A percentile compares a stretch with the other conserved stretches of the same genome.
These are phyloP conservation scores for Periconia sp. DNA, from an alignment of 2,329 filamentous ascomycete species.

Conservation along the genomic window DNA sequence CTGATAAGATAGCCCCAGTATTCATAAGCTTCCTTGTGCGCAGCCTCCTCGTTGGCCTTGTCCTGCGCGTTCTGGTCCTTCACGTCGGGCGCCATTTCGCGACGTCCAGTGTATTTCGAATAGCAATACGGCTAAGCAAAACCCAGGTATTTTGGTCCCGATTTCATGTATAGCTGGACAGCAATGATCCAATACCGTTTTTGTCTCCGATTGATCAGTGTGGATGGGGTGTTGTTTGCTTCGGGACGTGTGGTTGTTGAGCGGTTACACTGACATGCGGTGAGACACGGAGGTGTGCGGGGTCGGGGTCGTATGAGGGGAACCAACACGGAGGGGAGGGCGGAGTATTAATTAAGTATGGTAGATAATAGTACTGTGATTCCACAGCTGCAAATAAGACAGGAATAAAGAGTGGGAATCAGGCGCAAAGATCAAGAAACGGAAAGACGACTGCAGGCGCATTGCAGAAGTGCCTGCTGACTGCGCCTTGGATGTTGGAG, in stretches of 20 bases:
- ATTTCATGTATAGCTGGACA: neutral
- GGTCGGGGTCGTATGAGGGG: neutral
- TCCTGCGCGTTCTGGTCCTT: slow-evolving; percentile 21
- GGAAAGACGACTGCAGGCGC: slow-evolving; percentile 3
- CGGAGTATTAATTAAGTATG: too few relatives aligned
- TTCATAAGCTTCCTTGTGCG: slow-evolving; percentile 47
- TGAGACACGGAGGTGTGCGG: slow-evolving; percentile 19
- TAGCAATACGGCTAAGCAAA: neutral
- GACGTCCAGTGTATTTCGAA: neutral
- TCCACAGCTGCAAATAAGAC: neutral
- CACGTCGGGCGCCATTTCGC: slow-evolving; percentile 32
- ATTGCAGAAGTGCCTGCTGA: slow-evolving; percentile 3
- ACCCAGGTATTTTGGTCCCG: neutral
- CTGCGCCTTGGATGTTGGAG: slow-evolving; percentile 4
- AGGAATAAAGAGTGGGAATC: neutral
- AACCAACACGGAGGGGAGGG: neutral
- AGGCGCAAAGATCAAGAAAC: neutral
- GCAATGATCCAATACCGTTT: neutral
- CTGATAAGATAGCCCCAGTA: slow-evolving; percentile 56
- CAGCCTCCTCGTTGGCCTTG: slow-evolving; percentile 22
- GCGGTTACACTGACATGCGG: slow-evolving; percentile 10
- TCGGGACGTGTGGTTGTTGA: neutral
- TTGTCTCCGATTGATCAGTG: neutral
- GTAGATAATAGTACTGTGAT: too few relatives aligned
- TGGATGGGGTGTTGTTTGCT: neutral